phyloP scores from a whole-genome alignment of 805 yeast species.

The Starmerella floris region DNA sequence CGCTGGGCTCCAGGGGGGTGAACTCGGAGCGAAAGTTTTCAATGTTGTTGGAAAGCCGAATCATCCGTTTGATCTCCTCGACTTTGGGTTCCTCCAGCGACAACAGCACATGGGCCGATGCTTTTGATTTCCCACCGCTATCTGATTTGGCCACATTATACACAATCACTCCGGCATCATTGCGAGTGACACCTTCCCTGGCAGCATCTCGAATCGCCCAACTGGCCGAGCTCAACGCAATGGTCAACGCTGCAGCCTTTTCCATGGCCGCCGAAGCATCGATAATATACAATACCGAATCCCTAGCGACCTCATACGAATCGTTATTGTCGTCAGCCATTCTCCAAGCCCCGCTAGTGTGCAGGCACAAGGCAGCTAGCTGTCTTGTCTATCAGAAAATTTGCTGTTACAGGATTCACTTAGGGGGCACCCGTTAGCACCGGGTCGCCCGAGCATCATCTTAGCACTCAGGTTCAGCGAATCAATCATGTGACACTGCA shows the following conservation, averaged over 20 bases:
- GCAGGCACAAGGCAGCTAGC: no score
- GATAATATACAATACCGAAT: conserved; percentile 28
- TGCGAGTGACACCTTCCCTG: conserved; percentile 47
- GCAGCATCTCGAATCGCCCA: conserved; percentile 55
- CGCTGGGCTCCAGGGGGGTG: conserved; percentile 2
- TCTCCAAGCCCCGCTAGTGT: no score
- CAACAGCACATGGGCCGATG: conserved; percentile 2
- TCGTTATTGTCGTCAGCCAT: no score
- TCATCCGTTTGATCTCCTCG: conserved; percentile 14
- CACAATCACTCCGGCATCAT: conserved; percentile 60
- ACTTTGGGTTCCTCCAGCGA: conserved; percentile 15
- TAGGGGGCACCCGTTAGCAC: no score
- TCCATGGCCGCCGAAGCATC: conserved; percentile 28
- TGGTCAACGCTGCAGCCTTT: conserved; percentile 12
- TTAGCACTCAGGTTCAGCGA: no score
- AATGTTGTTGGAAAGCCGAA: conserved; percentile 9
- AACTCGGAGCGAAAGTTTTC: not conserved
- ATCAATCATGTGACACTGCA: no score
- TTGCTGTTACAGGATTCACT: no score
- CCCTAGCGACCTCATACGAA: conserved; percentile 14
- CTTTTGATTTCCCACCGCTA: conserved; percentile 21
- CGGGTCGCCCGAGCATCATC: no score
- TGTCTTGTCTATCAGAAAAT: no score
- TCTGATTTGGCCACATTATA: conserved; percentile 26
- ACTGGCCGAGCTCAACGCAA: conserved; percentile 39